Evolutionary conservation across 768 basidiomycete species (phyloP), one percentile per base, ranked within the genome.

Genomic region (Hirschioporus abietinus): DNA sequence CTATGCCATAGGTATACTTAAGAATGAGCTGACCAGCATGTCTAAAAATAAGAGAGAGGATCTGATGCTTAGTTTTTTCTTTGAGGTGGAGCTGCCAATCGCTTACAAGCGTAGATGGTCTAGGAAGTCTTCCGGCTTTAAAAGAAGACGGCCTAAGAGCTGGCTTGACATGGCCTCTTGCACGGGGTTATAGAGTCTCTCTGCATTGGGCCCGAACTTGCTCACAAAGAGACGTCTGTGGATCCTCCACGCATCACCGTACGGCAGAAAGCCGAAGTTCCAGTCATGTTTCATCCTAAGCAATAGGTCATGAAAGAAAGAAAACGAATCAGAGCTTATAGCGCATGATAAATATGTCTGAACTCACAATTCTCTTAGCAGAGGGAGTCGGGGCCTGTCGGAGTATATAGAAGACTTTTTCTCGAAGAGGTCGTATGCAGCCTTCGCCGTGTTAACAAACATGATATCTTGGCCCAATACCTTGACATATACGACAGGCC

Each of bases 1-100:
- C 70, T 66, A 81, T 80, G 0, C 82, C 82, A 58, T 84, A 83
- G 0, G 75, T 71, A 10, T 80, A 70, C 35, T 76, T 76, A 63
- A 84, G 71, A 23, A 80, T 76, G 34, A 79, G 67, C 5, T 77
- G 72, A 18, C 74, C 76, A 1, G 76, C 70, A 66, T 73, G 69
- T 42, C 79, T 81, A 36, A 1, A 35, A 63, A 69, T 30, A 1
- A 35, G 23, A 61, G 68, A 23, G 27, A 68, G 65, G 68, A 64
- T 8, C 20, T 34, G 24, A 67, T 64, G 36, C 2, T 63, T 70
- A 9, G 65, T 35, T 26, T 35, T 62, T 25, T n/a, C n/a, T 23
- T 52, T 1, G 67, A 1, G 1, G 66, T 23, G 8, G 63, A 2
- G 34, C 59, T 20, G 24, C 35, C 58, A 25, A 64, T 67, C 57